Evolutionary conservation across 352 stramenopile genomes (phyloP).

Genomic region (Globisporangium polare): DNA sequence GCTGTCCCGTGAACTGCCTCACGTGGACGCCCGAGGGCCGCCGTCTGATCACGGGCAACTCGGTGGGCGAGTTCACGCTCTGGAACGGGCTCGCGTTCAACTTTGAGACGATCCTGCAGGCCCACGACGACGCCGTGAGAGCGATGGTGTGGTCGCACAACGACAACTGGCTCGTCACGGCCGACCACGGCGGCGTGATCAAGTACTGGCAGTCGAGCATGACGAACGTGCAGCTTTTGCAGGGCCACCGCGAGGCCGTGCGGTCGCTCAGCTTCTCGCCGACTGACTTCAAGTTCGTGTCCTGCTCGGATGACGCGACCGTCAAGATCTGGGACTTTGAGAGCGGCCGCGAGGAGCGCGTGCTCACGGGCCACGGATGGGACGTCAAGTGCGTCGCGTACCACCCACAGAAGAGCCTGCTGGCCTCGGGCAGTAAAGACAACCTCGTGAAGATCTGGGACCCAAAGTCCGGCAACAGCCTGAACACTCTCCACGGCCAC

Average conservation of each 20-base stretch:
- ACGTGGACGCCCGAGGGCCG: constrained; percentile 95
- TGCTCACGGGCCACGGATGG: constrained; percentile 96
- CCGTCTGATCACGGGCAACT: constrained; percentile 95
- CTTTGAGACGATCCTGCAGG: constrained; percentile 96
- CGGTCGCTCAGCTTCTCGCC: constrained; percentile 95
- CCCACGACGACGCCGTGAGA: constrained; percentile 83
- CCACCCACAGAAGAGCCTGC: constrained; percentile 92
- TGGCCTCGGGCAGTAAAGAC: constrained; percentile 95
- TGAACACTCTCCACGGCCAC: constrained; percentile 96
- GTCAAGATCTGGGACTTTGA: constrained; percentile 93
- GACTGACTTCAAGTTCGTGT: constrained; percentile 97
- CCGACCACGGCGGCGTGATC: constrained; percentile 87
- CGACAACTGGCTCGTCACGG: constrained; percentile 88
- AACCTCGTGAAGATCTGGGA: constrained; percentile 99
- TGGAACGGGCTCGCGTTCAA: constrained; percentile 98
- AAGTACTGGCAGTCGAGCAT: constrained; percentile 92
- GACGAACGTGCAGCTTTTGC: constrained; percentile 83
- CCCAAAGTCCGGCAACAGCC: constrained; percentile 88
- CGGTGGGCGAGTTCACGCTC: constrained; percentile 96
- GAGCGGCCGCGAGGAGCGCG: constrained; percentile 90
- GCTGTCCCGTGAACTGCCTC: constrained; percentile 90
- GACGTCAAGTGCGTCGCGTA: constrained; percentile 98
- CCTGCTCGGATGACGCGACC: constrained; percentile 95
- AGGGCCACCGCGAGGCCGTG: constrained; percentile 89
- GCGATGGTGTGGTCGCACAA: constrained; percentile 91